Base-by-base conservation (phyloP, 495 filamentous ascomycete species). In the Hypoxylon perforatum region DNA sequence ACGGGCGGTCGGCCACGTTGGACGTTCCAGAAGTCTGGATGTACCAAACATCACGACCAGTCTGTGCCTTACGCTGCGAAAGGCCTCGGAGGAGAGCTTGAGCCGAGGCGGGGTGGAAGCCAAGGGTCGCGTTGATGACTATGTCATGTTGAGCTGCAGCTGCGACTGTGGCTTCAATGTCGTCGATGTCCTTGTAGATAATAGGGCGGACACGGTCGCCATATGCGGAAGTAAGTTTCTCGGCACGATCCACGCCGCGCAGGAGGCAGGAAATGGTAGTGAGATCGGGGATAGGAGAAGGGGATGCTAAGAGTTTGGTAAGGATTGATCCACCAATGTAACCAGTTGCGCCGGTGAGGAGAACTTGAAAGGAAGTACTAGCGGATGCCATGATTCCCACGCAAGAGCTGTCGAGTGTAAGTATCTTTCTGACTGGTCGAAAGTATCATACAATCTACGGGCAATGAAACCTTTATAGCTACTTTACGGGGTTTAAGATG, bases 11-110 rank as follows among this genome's bases (percentile, higher is more conserved):
- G 22, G 64, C 75, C 1, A 86, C 23, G 65, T 82, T 83, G 4
- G 82, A 84, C 0, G 79, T 81, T 12, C 83, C 81, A 6, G 81
- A 80, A n/a, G 78, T 83, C 53, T 84, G 76, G 18, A 83, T 71
- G 12, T 72, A 65, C 69, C 69, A 74, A 5, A 75, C 69, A n/a
- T 71, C 58, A 33, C 58, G 53, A 4, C 72, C 70, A 0, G 73
- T 76, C 7, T 22, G 17, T 8, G 68, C 73, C 62, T 75, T 77
- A 30, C 78, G 70, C 53, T 77, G 63, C 0, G 57, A 73, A 12
- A 82, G 70, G 11, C 79, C 81, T 1, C 61, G 48, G 25, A 81
- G 59, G 10, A 79, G 57, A 0, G 81, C 80, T 36, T 61, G 67
- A 0, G 73, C 71, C 6, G 70, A 73, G 1, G 65, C 22, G 1